Evolutionary conservation across 495 filamentous ascomycete species (phyloP).

Genomic region (Podospora appendiculata): DNA sequence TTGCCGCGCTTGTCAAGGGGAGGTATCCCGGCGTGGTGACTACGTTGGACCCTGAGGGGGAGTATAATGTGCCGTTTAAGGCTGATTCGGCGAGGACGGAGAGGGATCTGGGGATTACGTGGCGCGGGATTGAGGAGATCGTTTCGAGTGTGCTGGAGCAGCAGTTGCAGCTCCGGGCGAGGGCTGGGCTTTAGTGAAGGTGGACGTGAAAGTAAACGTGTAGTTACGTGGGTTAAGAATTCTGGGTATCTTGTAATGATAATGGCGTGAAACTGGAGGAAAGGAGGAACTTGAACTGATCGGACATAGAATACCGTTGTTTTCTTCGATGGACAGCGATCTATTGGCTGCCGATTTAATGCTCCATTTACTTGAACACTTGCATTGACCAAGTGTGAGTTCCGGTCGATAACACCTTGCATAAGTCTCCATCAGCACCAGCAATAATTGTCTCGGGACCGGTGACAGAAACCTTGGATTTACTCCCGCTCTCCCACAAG

Average conservation of each 20-base stretch:
- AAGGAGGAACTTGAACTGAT: too few relatives aligned
- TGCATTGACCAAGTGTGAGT: too few relatives aligned
- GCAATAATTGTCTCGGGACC: too few relatives aligned
- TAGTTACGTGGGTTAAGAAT: too few relatives aligned
- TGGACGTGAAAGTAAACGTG: neutral
- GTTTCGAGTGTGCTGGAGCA: conserved; percentile 31
- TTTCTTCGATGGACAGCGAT: too few relatives aligned
- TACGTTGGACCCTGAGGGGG: conserved; percentile 15
- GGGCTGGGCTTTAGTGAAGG: neutral
- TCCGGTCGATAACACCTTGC: too few relatives aligned
- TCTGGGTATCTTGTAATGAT: neutral
- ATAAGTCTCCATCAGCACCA: too few relatives aligned
- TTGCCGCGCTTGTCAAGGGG: conserved; percentile 20
- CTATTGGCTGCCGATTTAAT: too few relatives aligned
- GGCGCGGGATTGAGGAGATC: conserved; percentile 24
- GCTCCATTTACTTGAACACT: too few relatives aligned
- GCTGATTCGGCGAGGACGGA: conserved; percentile 11
- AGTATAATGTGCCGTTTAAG: conserved; percentile 1
- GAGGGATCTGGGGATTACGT: conserved; percentile 28
- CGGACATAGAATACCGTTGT: neutral
- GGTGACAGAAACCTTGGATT: too few relatives aligned
- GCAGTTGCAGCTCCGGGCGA: conserved; percentile 15
- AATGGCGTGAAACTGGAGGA: neutral
- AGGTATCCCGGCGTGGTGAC: conserved; percentile 20
- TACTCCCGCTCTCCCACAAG: too few relatives aligned